A percentile compares a stretch with the other conserved stretches of the same genome.
These are phyloP conservation scores for Apiotrichum gracile DNA, from an alignment of 1,284 basidiomycete genomes.

Conservation along the genomic window DNA sequence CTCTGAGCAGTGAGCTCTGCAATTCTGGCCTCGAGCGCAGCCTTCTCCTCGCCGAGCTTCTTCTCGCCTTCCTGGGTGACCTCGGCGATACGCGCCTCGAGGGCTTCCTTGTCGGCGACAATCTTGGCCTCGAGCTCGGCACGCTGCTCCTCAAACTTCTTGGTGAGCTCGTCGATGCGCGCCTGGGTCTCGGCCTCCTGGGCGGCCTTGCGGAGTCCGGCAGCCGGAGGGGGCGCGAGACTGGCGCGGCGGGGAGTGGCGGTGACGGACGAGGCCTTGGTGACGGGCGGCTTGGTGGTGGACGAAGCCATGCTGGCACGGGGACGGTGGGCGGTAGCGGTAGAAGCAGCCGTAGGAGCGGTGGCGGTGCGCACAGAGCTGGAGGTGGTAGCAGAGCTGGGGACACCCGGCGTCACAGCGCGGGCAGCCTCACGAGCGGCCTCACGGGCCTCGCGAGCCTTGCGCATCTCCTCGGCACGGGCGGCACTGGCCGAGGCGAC, in stretches of 20 bases:
- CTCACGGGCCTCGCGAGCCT: conserved; percentile 11
- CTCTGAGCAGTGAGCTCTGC: conserved; percentile 15
- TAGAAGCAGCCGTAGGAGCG: neutral
- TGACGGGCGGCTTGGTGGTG: neutral
- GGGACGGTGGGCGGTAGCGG: neutral
- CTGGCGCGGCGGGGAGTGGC: conserved; percentile 6
- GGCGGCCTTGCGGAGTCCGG: conserved; percentile 6
- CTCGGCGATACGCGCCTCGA: conserved; percentile 8
- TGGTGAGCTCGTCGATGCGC: conserved; percentile 11
- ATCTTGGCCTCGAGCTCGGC: conserved; percentile 22
- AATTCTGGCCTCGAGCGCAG: conserved; percentile 19
- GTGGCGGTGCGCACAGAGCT: conserved; percentile 1
- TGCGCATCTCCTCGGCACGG: conserved; percentile 10
- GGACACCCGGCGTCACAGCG: neutral
- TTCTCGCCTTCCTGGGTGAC: conserved; percentile 2
- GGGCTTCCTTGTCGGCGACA: conserved; percentile 1
- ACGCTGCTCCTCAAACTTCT: conserved; percentile 19
- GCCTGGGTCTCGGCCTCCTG: conserved; percentile 10
- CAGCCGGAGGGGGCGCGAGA: conserved; percentile 1
- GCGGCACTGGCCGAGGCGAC: conserved; percentile 2
- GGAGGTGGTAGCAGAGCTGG: neutral
- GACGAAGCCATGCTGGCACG: neutral
- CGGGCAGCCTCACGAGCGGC: conserved; percentile 10
- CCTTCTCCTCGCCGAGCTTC: conserved; percentile 17
- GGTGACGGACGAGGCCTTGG: neutral